Base-by-base conservation (phyloP, 2,329 filamentous ascomycete genomes). In the Bipolaris victoriae region DNA sequence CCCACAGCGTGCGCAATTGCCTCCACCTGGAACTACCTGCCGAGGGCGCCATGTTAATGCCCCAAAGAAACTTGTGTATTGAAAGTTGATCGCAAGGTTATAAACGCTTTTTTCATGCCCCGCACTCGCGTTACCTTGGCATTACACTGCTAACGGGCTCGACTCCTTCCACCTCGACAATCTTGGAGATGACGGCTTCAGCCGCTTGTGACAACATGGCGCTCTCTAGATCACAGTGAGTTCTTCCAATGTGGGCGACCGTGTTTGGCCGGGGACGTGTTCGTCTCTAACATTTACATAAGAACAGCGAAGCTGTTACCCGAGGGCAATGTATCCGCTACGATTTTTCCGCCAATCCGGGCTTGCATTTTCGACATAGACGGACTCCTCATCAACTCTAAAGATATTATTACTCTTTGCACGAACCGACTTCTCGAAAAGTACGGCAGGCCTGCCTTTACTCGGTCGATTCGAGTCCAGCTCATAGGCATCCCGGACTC, bases 301-400 rank as follows among this genome's bases (percentile, higher is more conserved):
- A 50, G 48, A 24, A 50, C 48, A 50, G 48, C 40, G 33, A 40
- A 50, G 48, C 48, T 9, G 40, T 40, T 39, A 15, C 48, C 33
- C 18, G 36, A 40, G 35, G 48, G 20, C 26, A 29, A 50, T 50
- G 48, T 35, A 39, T 22, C 48, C 11, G 3, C 35, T 49, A 39
- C 45, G 24, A 7, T 26, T 26, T 26, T 26, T 26, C 5, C 24
- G 24, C 24, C 24, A 26, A 26, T 26, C 24, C 24, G 24, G 24
- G 24, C 24, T 26, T 26, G 24, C 24, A 26, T 26, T 26, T 26
- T 26, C 24, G 24, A 74, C 60, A 60, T 74, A 59, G 72, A 74
- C 43, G 71, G 72, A 1, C 63, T 71, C n/a, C 69, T 75, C 49
- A 66, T 74, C 57, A 70, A 74, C 57, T 66, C 71, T 44, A 71